Conservation (phyloP, 768 basidiomycete genomes). For the Omphalotus guepiniiformis region DNA sequence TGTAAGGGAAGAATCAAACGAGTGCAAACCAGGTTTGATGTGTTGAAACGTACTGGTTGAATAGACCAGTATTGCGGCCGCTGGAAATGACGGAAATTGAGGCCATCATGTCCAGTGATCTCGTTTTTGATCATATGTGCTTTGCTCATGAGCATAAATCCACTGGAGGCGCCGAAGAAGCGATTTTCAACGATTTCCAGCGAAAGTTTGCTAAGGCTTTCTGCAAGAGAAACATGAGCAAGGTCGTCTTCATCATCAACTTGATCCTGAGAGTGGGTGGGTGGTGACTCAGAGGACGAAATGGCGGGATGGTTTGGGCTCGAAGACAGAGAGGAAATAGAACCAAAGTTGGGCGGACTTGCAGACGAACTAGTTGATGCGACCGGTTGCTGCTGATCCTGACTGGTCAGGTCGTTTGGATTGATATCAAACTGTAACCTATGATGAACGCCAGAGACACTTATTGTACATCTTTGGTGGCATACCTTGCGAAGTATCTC, state of each 20-base stretch:
- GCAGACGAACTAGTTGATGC: background rate
- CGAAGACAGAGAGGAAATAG: conserved; percentile 1
- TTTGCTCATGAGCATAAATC: conserved; percentile 10
- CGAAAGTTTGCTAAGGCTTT: conserved; percentile 27
- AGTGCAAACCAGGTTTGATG: background rate
- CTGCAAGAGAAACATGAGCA: conserved; percentile 27
- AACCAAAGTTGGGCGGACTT: background rate
- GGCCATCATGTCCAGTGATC: background rate
- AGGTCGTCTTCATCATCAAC: conserved; percentile 27
- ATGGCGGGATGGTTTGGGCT: conserved; percentile 6
- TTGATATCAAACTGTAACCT: conserved; percentile 2
- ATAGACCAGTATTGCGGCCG: conserved; percentile 9
- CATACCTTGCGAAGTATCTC: conserved; percentile 34
- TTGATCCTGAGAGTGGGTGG: conserved; percentile 11
- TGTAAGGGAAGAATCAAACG: background rate
- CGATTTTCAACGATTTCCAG: conserved; percentile 17
- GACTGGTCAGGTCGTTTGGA: background rate
- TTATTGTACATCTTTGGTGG: background rate
- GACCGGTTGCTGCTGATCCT: background rate
- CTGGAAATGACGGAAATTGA: background rate
- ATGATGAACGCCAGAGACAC: background rate
- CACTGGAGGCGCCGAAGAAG: conserved; percentile 8
- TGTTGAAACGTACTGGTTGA: conserved; percentile 4
- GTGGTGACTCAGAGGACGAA: conserved; percentile 9
- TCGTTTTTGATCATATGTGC: conserved; percentile 4